A percentile compares a stretch with the other conserved stretches of the same genome.
Evolutionary conservation across 495 filamentous ascomycete genomes (phyloP).

Genomic region (Daldinia loculata): DNA sequence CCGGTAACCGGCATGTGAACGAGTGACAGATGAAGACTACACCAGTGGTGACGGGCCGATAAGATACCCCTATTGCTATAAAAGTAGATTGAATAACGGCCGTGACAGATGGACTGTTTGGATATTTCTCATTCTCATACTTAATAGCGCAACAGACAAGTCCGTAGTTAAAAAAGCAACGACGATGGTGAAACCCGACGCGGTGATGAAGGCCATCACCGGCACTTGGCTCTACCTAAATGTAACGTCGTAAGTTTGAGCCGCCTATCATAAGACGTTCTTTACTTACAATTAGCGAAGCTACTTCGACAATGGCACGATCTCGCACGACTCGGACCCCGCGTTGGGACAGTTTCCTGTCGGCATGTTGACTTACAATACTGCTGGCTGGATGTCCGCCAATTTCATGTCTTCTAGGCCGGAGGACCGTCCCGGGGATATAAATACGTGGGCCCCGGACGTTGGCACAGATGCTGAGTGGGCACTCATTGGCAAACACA

Average conservation of each 20-base stretch:
- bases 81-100: background rate
- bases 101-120: background rate
- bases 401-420: constrained; percentile 31
- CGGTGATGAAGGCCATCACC: constrained; percentile 35
- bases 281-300: constrained; percentile 13
- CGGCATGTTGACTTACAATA: constrained; percentile 29
- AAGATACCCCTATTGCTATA: constrained; percentile 2
- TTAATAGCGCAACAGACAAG: background rate
- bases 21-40: constrained; percentile 7
- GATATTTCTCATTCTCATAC: background rate
- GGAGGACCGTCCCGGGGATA: constrained; percentile 25
- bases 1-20: constrained; percentile 16
- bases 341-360: constrained; percentile 14
- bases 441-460: constrained; percentile 10
- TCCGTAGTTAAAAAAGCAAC: background rate
- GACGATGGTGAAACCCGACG: constrained; percentile 31
- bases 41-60: background rate
- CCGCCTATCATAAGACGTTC: background rate
- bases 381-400: constrained; percentile 26
- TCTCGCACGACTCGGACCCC: constrained; percentile 1
- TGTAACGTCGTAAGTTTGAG: constrained; percentile 26
- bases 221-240: constrained; percentile 38
- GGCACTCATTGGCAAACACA: constrained; percentile 37
- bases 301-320: constrained; percentile 32
- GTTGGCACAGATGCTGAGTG: constrained; percentile 27